phyloP scores from a whole-genome alignment of 176 grass and related monocot species.

The Oryza longistaminata region DNA sequence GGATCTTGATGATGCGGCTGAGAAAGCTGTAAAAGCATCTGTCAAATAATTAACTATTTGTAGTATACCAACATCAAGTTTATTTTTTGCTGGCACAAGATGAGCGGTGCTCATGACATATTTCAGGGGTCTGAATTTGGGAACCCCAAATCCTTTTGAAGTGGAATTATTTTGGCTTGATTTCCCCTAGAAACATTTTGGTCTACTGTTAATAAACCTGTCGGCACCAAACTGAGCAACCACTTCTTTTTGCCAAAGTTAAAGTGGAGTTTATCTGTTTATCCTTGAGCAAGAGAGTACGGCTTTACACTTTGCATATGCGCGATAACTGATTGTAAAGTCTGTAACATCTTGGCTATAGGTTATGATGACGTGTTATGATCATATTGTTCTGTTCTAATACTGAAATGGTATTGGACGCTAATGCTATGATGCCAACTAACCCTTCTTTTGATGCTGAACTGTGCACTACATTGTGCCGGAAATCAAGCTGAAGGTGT shows the following conservation, averaged over 20 bases:
- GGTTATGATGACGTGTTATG: neutral
- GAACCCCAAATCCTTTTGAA: slow-evolving; percentile 30
- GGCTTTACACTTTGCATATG: neutral
- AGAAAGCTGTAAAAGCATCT: slow-evolving; percentile 83
- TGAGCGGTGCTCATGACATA: slow-evolving; percentile 33
- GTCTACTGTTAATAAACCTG: slow-evolving; percentile 48
- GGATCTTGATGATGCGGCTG: slow-evolving; percentile 96
- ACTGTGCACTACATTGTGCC: neutral
- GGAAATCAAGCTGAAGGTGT: neutral
- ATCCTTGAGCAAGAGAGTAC: neutral
- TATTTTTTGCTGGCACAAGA: slow-evolving; percentile 30
- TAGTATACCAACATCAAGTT: slow-evolving; percentile 28
- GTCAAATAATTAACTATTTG: slow-evolving; percentile 48
- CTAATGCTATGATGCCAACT: too few relatives aligned
- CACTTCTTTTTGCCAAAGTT: neutral
- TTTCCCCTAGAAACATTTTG: neutral
- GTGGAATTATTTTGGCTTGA: slow-evolving; percentile 26
- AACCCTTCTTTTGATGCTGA: too few relatives aligned
- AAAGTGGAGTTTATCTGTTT: neutral
- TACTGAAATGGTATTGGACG: neutral
- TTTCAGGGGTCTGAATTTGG: slow-evolving; percentile 14
- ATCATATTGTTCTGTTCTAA: neutral
- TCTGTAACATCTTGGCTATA: neutral
- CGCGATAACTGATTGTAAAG: neutral
- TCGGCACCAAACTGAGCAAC: slow-evolving; percentile 26